Base-by-base conservation (phyloP, 108 stramenopile species). In the Aurantiochytrium sp. region DNA sequence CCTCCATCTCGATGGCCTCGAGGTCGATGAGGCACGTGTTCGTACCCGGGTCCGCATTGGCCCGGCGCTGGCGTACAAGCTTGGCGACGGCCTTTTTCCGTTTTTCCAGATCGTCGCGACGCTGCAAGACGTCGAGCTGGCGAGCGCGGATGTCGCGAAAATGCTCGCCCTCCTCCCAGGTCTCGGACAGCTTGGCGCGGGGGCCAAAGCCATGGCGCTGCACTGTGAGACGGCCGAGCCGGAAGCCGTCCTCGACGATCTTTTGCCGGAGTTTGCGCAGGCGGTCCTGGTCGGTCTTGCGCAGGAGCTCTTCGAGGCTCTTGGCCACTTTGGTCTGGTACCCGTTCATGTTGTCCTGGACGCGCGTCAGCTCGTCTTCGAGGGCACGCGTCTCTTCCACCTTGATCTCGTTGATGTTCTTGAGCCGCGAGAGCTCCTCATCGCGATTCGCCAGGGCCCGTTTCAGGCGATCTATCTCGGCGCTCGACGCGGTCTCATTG, bases 101-200 rank as follows among this genome's bases (percentile, higher is more conserved):
- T 42, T 81, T 81, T 24, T 81, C 73, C n/a, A 81, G 39, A 24
- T 81, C 73, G 39, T 81, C 73, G 17, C 73, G 73, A 1, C 73
- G 73, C 45, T 81, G 42, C 42, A 81, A 24, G 19, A 81, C 42
- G 39, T 81, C 73, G 45, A 81, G 73, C 3, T 81, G 73, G 15
- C 45, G 39, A 12, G 73, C 73, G 6, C 73, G 36, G 24, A 81
- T 81, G 45, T 41, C 39, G 39, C 73, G 73, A 48, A 81, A 81
- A 17, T 41, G n/a, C 3, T 81, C 73, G 12, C 73, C 73, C 17
- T 81, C 73, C 24, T 81, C 73, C 73, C 73, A 81, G 6, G 45
- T 81, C 24, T 81, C 73, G n/a, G 73, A 41, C n/a, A 81, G 39
- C 45, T 48, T 81, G n/a, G 73, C 73, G 27, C 73, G 39, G n/a